phyloP scores from a whole-genome alignment of 495 filamentous ascomycete genomes.

The Penicillium desertorum region DNA sequence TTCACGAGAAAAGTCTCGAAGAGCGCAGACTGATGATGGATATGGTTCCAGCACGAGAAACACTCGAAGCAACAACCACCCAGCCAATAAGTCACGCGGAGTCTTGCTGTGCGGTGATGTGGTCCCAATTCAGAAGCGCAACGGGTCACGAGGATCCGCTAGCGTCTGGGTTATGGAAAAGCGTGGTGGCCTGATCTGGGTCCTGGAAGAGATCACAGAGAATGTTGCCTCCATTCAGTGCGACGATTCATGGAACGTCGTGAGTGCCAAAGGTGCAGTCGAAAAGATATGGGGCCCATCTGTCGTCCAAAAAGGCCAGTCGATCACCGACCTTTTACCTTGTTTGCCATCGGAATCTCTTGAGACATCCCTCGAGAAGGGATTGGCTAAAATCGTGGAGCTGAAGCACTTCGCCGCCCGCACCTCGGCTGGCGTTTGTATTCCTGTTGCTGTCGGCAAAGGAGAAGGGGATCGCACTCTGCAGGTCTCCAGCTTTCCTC shows the following conservation, averaged over 20 bases:
- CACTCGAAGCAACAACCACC: constrained; percentile 52
- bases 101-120: constrained; percentile 96
- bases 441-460: constrained; percentile 75
- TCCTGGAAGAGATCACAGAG: constrained; percentile 95
- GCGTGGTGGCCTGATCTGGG: constrained; percentile 90
- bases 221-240: constrained; percentile 74
- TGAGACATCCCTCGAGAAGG: constrained; percentile 58
- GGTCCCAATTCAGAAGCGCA: constrained; percentile 92
- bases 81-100: constrained; percentile 75
- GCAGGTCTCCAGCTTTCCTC: constrained; percentile 87
- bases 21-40: constrained; percentile 73
- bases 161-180: constrained; percentile 99
- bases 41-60: constrained; percentile 64
- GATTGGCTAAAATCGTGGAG: constrained; percentile 66
- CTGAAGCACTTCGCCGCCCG: constrained; percentile 79
- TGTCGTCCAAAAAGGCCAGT: constrained; percentile 60
- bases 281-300: constrained; percentile 80
- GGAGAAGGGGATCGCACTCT: constrained; percentile 63
- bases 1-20: constrained; percentile 61
- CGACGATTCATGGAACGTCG: constrained; percentile 70
- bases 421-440: constrained; percentile 67
- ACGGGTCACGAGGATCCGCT: constrained; percentile 85
- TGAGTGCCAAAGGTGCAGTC: constrained; percentile 63
- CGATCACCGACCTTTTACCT: constrained; percentile 74
- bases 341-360: constrained; percentile 73